phyloP scores from a whole-genome alignment of 2,329 filamentous ascomycete genomes.

The Nothopassalora personata region DNA sequence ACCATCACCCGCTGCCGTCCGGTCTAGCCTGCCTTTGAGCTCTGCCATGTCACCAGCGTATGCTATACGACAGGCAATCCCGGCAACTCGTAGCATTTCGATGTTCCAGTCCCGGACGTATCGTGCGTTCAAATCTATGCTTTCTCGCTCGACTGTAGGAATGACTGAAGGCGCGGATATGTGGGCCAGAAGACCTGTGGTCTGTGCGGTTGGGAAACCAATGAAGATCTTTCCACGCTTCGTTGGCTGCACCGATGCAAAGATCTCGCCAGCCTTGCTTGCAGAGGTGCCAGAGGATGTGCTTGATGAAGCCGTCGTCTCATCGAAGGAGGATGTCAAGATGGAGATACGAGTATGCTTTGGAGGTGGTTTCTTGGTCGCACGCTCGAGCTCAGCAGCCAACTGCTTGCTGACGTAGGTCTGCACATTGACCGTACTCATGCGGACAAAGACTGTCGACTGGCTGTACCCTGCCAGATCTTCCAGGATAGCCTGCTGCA shows the following conservation, averaged over 20 bases:
- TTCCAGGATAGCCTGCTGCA: constrained; percentile 60
- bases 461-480: constrained; percentile 66
- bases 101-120: constrained; percentile 95
- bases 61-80: constrained; percentile 81
- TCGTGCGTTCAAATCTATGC: constrained; percentile 90
- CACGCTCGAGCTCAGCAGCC: constrained; percentile 80
- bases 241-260: constrained; percentile 81
- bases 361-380: constrained; percentile 94
- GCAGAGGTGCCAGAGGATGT: constrained; percentile 44
- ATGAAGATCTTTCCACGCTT: constrained; percentile 93
- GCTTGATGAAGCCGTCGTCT: constrained; percentile 61
- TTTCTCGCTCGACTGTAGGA: constrained; percentile 93
- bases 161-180: constrained; percentile 95
- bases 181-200: constrained; percentile 87
- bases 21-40: constrained; percentile 52
- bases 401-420: constrained; percentile 70
- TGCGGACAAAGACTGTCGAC: constrained; percentile 80
- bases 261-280: constrained; percentile 67
- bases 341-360: constrained; percentile 81
- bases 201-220: constrained; percentile 95
- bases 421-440: constrained; percentile 76
- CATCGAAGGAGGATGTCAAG: constrained; percentile 85
- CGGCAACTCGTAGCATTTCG: constrained; percentile 84
- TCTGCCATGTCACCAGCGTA: constrained; percentile 83
- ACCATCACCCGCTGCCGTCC: constrained; percentile 30